phyloP scores from a whole-genome alignment of 257 asterid species.

The Rubia yunnanensis region DNA sequence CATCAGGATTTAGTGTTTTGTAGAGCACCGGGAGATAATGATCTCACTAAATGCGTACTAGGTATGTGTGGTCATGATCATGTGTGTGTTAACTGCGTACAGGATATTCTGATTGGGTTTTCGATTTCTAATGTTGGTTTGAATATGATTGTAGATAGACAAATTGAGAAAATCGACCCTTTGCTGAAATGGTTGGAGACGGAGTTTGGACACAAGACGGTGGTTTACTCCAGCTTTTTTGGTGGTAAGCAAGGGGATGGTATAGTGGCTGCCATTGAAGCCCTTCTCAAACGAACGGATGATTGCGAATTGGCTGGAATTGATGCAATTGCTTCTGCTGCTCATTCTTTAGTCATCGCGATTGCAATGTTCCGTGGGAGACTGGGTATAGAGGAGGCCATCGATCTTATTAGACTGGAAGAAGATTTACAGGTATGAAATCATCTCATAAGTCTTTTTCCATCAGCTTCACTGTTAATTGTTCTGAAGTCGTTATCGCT shows the following conservation, averaged over 20 bases:
- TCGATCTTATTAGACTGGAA: slow-evolving; percentile 84
- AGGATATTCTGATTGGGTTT: background rate
- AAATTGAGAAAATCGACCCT: slow-evolving; percentile 77
- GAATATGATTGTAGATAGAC: slow-evolving; percentile 45
- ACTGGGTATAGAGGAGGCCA: slow-evolving; percentile 65
- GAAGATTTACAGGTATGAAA: slow-evolving; percentile 74
- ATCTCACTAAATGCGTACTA: slow-evolving; percentile 40
- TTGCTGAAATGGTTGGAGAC: slow-evolving; percentile 73
- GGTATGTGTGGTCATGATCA: slow-evolving; percentile 27
- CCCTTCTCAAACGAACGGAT: slow-evolving; percentile 49
- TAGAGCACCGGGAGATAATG: slow-evolving; percentile 71
- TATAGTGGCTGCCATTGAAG: slow-evolving; percentile 49
- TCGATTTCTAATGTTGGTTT: background rate
- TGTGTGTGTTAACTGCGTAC: background rate
- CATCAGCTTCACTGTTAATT: background rate
- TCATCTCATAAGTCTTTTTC: background rate
- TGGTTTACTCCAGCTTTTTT: slow-evolving; percentile 58
- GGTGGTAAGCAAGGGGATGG: slow-evolving; percentile 85
- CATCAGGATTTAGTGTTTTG: slow-evolving; percentile 76
- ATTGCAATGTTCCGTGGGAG: slow-evolving; percentile 53
- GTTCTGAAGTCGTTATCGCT: background rate
- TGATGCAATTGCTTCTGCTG: slow-evolving; percentile 85
- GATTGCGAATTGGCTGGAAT: slow-evolving; percentile 72
- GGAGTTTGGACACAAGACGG: slow-evolving; percentile 72
- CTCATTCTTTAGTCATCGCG: slow-evolving; percentile 78